These are phyloP conservation scores for Paramecium caudatum DNA, from an alignment of 73 alveolate species.

Conservation along the genomic window DNA sequence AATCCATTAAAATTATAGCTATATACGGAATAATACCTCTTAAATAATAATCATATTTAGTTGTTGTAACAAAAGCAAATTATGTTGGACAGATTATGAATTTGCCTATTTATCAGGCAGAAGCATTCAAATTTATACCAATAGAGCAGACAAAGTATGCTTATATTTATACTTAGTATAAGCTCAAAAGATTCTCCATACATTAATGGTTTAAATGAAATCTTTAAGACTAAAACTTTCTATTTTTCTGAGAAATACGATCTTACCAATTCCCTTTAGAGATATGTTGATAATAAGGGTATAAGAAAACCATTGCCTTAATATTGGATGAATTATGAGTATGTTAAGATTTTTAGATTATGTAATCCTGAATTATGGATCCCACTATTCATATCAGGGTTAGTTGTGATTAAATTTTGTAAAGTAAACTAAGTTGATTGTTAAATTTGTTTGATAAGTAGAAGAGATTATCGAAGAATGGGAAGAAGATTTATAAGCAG, in stretches of 20 bases:
- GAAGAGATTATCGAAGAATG: constrained; percentile 93
- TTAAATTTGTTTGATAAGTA: constrained; percentile 83
- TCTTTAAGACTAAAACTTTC: constrained; percentile 68
- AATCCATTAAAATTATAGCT: constrained; percentile 34
- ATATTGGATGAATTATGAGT: constrained; percentile 49
- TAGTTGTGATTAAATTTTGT: constrained; percentile 49
- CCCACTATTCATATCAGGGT: constrained; percentile 73
- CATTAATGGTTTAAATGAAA: constrained; percentile 54
- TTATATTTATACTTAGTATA: constrained; percentile 2
- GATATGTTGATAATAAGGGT: constrained; percentile 73
- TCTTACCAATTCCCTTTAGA: constrained; percentile 72
- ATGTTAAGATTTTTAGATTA: constrained; percentile 31
- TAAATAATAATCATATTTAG: constrained; percentile 53
- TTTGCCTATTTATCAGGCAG: constrained; percentile 40
- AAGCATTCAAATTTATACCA: constrained; percentile 63
- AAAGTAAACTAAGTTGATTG: constrained; percentile 31
- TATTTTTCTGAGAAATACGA: constrained; percentile 76
- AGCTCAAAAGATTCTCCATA: constrained; percentile 42
- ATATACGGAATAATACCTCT: constrained; percentile 69
- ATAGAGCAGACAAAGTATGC: constrained; percentile 3
- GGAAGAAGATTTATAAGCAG: constrained; percentile 95
- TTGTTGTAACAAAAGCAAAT: constrained; percentile 50
- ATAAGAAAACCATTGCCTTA: constrained; percentile 58
- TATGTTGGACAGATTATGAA: constrained; percentile 58
- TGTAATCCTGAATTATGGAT: constrained; percentile 72